phyloP scores from a whole-genome alignment of 1,284 basidiomycete species.

The Exobasidium cylindrosporum region DNA sequence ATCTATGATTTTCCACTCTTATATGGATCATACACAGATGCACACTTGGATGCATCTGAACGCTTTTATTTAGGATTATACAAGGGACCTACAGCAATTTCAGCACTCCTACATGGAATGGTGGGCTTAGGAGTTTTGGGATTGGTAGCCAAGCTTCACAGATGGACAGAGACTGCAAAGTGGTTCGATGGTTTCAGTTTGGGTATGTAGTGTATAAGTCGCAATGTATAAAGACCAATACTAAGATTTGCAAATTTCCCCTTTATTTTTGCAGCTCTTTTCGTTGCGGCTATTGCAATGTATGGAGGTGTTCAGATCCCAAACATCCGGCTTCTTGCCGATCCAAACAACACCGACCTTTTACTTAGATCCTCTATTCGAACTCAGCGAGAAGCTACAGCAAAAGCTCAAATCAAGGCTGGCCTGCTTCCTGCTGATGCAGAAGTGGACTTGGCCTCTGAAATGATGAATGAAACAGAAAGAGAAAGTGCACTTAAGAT shows the following conservation, averaged over 20 bases:
- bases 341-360: conserved; percentile 40
- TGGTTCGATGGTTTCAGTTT: conserved; percentile 52
- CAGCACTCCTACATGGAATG: conserved; percentile 50
- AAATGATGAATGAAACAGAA: conserved; percentile 20
- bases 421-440: conserved; percentile 29
- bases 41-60: conserved; percentile 34
- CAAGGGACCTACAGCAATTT: conserved; percentile 38
- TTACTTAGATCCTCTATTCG: conserved; percentile 31
- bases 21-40: conserved; percentile 24
- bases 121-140: conserved; percentile 48
- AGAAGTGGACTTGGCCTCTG: conserved; percentile 12
- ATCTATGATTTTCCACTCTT: conserved; percentile 50
- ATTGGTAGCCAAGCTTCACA: conserved; percentile 47
- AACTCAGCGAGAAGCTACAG: conserved; percentile 32
- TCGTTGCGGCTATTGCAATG: conserved; percentile 49
- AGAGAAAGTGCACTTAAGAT: conserved; percentile 37
- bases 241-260: not conserved
- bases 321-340: conserved; percentile 43
- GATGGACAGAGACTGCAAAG: conserved; percentile 52
- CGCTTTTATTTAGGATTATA: conserved; percentile 49
- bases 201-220: conserved; percentile 19
- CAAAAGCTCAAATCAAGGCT: conserved; percentile 20
- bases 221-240: too few relatives aligned
- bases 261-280: conserved; percentile 26
- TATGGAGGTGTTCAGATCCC: conserved; percentile 46